These are phyloP conservation scores for Crithidia expoeki DNA, from an alignment of 208 protist genomes.

Conservation along the genomic window DNA sequence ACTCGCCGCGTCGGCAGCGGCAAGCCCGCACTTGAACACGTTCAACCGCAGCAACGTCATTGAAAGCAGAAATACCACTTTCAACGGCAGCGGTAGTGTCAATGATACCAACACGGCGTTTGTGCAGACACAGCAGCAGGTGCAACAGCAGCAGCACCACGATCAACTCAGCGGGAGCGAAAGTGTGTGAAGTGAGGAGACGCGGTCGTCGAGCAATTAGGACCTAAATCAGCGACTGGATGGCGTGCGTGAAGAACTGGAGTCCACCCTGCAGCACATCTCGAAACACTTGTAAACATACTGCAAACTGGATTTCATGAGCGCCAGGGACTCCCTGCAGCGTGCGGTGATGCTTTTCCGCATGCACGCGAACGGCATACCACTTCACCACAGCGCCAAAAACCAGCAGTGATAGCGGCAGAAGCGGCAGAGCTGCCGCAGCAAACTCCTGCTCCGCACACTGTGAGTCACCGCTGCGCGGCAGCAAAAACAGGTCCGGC, in stretches of 20 bases:
- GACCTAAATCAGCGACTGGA: conserved; percentile 1
- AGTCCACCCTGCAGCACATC: conserved; percentile 39
- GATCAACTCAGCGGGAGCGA: neutral
- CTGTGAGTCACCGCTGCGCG: too few species aligned
- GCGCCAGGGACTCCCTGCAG: conserved; percentile 40
- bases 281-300: conserved; percentile 34
- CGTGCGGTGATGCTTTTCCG: conserved; percentile 35
- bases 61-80: neutral
- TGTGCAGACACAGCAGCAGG: neutral
- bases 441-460: neutral
- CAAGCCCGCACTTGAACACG: neutral
- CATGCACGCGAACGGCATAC: conserved; percentile 2
- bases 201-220: neutral
- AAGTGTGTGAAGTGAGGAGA: neutral
- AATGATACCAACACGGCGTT: neutral
- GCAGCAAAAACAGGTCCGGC: neutral
- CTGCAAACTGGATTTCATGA: conserved; percentile 40
- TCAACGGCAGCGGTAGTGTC: neutral
- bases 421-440: neutral
- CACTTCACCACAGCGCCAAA: neutral
- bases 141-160: neutral
- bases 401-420: neutral
- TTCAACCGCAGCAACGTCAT: neutral
- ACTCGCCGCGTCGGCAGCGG: conserved; percentile 1
- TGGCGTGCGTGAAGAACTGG: conserved; percentile 13